Conservation (phyloP, 305 asterid species). For the Fraxinus dipetala region DNA sequence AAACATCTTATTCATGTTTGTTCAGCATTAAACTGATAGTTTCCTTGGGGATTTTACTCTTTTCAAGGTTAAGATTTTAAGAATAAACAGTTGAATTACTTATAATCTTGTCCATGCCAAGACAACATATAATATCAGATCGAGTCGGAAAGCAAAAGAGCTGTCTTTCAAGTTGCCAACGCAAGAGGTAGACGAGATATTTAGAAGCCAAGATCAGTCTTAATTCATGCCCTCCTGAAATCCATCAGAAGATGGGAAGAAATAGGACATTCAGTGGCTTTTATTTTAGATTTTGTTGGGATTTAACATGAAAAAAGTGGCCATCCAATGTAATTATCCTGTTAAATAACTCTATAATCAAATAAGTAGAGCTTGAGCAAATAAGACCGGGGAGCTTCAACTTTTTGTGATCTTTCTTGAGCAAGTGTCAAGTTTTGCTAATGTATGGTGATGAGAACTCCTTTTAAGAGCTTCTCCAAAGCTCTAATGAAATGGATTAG, state of each 20-base stretch:
- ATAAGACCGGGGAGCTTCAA: too few relatives aligned
- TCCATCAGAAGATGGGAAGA: conserved; percentile 7
- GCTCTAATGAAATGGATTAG: too few relatives aligned
- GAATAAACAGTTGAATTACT: neutral
- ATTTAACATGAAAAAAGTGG: neutral
- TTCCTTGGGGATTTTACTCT: neutral
- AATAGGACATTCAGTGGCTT: conserved; percentile 16
- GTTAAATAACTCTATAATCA: too few relatives aligned
- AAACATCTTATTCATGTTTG: neutral
- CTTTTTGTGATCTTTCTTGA: too few relatives aligned
- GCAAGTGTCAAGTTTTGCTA: too few relatives aligned
- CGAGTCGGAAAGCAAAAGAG: conserved; percentile 33
- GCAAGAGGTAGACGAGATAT: conserved; percentile 35
- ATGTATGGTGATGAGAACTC: too few relatives aligned
- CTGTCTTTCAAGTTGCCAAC: conserved; percentile 31
- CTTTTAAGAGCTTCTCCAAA: too few relatives aligned
- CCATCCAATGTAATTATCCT: neutral
- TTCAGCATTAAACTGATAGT: neutral
- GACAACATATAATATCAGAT: conserved; percentile 38
- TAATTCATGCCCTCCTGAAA: conserved; percentile 34
- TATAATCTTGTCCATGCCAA: conserved; percentile 19
- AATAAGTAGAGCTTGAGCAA: too few relatives aligned
- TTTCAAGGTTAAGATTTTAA: too few relatives aligned
- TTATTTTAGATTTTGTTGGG: conserved; percentile 38
- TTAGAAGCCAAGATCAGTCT: conserved; percentile 29